phyloP scores from a whole-genome alignment of 352 stramenopile genomes.

The Pythium apleroticum region DNA sequence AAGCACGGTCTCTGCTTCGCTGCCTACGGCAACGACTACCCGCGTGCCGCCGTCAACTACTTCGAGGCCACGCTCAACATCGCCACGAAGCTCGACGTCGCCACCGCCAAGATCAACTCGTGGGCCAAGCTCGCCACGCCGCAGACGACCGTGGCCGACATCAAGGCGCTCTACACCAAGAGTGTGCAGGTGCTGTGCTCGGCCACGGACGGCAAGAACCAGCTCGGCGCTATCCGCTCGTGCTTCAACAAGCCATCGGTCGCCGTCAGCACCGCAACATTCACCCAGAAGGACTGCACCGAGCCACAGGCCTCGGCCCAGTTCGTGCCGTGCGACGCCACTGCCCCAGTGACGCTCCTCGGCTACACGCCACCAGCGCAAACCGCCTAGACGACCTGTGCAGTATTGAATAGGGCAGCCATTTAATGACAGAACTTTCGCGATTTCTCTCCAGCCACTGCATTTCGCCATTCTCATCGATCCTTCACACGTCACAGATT shows the following conservation, averaged over 20 bases:
- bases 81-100: slow-evolving; percentile 34
- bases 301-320: slow-evolving; percentile 35
- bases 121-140: slow-evolving; percentile 36
- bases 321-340: slow-evolving; percentile 51
- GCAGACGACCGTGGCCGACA: slow-evolving; percentile 17
- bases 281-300: slow-evolving; percentile 57
- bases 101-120: slow-evolving; percentile 55
- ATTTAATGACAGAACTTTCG: not conserved
- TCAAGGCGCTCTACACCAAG: slow-evolving; percentile 54
- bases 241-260: slow-evolving; percentile 43
- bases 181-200: slow-evolving; percentile 75
- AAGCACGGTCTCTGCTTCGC: slow-evolving; percentile 78
- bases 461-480: too few relatives aligned
- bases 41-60: slow-evolving; percentile 52
- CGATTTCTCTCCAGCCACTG: not conserved
- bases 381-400: not conserved
- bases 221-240: slow-evolving; percentile 63
- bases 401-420: not conserved
- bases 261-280: slow-evolving; percentile 36
- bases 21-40: slow-evolving; percentile 45
- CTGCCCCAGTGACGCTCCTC: slow-evolving; percentile 44
- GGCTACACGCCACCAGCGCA: slow-evolving; percentile 32
- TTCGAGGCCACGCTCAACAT: slow-evolving; percentile 58
- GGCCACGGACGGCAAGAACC: slow-evolving; percentile 47
- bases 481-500: not conserved